Evolutionary conservation across 2,329 filamentous ascomycete genomes (phyloP).

Genomic region (Claviceps sp.): DNA sequence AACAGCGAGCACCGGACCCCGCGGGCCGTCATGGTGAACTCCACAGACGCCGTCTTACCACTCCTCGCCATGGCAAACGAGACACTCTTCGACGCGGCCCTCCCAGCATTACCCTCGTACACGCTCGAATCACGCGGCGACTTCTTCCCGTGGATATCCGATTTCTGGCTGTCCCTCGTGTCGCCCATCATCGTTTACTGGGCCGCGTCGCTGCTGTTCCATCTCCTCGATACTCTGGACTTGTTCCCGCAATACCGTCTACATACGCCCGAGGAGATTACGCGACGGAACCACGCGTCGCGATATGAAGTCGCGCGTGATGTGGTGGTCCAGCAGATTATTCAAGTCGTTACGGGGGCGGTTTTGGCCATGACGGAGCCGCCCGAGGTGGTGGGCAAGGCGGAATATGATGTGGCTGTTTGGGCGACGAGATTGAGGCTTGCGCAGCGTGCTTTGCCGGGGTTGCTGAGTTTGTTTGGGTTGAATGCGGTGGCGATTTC

Average conservation of each 20-base stretch:
- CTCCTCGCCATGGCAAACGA: constrained; percentile 35
- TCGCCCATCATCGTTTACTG: constrained; percentile 80
- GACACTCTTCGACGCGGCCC: constrained; percentile 39
- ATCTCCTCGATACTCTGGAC: constrained; percentile 73
- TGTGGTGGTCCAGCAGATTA: constrained; percentile 80
- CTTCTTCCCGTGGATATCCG: constrained; percentile 64
- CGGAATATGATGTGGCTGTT: constrained; percentile 75
- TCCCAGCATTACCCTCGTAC: constrained; percentile 81
- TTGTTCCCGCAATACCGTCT: constrained; percentile 83
- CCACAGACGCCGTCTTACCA: constrained; percentile 16
- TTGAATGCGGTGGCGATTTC: constrained; percentile 65
- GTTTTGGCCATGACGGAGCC: constrained; percentile 60
- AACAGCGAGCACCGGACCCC: neutral
- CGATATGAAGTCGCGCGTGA: constrained; percentile 79
- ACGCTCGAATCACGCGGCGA: constrained; percentile 55
- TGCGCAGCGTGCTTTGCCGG: constrained; percentile 64
- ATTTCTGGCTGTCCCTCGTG: constrained; percentile 65
- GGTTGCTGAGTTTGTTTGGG: constrained; percentile 56
- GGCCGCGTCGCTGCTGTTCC: constrained; percentile 73
- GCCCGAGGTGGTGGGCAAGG: constrained; percentile 59
- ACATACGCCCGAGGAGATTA: constrained; percentile 85
- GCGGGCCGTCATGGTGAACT: constrained; percentile 24
- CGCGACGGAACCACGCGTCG: constrained; percentile 74
- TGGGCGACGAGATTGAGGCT: constrained; percentile 78
- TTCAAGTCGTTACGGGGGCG: constrained; percentile 64